Percentiles rank a stretch among this genome's conserved stretches.
Conservation (phyloP, 192 early-diverging fungal genomes). For the Lobosporangium transversale region DNA sequence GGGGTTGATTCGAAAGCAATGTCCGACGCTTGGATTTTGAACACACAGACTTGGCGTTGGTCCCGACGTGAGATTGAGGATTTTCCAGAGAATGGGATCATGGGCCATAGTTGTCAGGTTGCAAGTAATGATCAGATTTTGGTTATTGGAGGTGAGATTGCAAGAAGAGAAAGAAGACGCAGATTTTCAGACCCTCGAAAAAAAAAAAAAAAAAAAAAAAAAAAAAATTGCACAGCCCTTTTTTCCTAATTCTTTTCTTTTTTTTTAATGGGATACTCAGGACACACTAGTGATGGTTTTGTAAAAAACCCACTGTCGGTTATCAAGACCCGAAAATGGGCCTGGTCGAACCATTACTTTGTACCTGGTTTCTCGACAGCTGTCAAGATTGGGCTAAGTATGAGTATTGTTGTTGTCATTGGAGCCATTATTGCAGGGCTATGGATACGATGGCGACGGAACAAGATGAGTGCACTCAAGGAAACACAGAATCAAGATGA, state of each 20-base stretch:
- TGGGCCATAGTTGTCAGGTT: conserved; percentile 36
- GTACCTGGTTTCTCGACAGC: conserved; percentile 15
- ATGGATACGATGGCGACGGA: conserved; percentile 16
- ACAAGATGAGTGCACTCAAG: conserved; percentile 5
- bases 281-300: conserved; percentile 8
- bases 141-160: conserved; percentile 48
- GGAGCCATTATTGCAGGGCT: conserved; percentile 35
- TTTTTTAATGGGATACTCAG: conserved; percentile 5
- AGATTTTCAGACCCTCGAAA: neutral
- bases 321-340: conserved; percentile 13
- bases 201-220: conserved; percentile 4
- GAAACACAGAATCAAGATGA: neutral
- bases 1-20: conserved; percentile 6
- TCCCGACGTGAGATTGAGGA: neutral
- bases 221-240: neutral
- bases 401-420: conserved; percentile 21
- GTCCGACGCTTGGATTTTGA: conserved; percentile 34
- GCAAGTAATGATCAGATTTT: conserved; percentile 20
- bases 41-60: conserved; percentile 38
- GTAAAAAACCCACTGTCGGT: conserved; percentile 14
- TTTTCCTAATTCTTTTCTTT: neutral
- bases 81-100: conserved; percentile 28
- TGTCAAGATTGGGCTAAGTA: conserved; percentile 22
- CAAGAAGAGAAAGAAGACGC: neutral
- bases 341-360: conserved; percentile 7